These are phyloP conservation scores for Emergomyces africanus DNA, from an alignment of 2,329 filamentous ascomycete genomes.

Conservation along the genomic window DNA sequence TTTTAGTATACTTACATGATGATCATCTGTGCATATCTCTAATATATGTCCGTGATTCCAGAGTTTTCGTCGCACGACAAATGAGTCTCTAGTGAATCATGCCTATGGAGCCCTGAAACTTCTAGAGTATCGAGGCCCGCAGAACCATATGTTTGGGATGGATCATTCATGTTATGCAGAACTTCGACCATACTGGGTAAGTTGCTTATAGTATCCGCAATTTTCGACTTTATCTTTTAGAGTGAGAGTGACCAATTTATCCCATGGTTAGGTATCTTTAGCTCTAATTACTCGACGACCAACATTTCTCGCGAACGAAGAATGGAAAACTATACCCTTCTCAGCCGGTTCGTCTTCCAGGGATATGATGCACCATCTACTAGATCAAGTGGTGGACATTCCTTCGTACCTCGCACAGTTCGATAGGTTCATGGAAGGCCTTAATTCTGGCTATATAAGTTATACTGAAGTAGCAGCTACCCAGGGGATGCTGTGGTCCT, in stretches of 20 bases:
- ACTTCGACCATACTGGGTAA: constrained; percentile 28
- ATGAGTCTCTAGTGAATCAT: constrained; percentile 21
- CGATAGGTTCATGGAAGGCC: constrained; percentile 18
- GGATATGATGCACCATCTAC: constrained; percentile 25
- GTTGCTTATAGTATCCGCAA: neutral
- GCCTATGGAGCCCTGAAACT: constrained; percentile 24
- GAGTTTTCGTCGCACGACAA: constrained; percentile 26
- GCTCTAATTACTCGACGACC: constrained; percentile 20
- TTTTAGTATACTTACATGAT: constrained; percentile 2
- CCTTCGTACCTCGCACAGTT: constrained; percentile 20
- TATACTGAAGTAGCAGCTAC: constrained; percentile 22
- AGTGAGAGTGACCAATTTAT: constrained; percentile 2
- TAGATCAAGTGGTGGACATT: constrained; percentile 25
- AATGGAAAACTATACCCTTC: constrained; percentile 30
- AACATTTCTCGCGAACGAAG: constrained; percentile 23
- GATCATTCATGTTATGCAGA: constrained; percentile 28
- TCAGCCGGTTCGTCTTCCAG: constrained; percentile 23
- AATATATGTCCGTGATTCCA: constrained; percentile 6
- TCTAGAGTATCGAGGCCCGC: constrained; percentile 27
- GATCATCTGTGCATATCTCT: neutral
- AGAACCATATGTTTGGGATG: constrained; percentile 28
- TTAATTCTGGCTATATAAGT: constrained; percentile 14
- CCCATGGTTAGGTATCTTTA: constrained; percentile 17
- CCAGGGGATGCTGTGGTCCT: constrained; percentile 22
- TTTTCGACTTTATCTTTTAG: neutral